Evolutionary conservation across 768 basidiomycete species (phyloP), one percentile per base, ranked within the genome.

Genomic region (Macrolepiota fuliginosa): DNA sequence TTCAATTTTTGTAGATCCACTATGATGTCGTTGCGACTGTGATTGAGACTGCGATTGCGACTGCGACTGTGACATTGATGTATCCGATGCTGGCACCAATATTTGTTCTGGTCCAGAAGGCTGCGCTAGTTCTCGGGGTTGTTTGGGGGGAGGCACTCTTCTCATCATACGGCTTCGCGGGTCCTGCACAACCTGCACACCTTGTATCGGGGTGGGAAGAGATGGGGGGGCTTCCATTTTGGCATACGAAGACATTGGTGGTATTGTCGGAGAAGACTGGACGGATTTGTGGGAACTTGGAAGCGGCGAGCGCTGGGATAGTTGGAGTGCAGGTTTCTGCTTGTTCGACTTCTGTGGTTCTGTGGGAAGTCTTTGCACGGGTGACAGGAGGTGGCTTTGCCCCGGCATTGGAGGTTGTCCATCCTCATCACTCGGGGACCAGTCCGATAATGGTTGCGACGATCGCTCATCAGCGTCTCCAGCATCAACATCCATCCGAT

Each of bases 61-160:
- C 27, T 73, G 73, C 4, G 73, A 70, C 47, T 76, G 76, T 1
- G 75, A 74, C 32, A 65, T 70, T 1, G 83, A 85, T 1, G 79
- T 76, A 64, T 87, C 84, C 10, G 85, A 84, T 66, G 85, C 81
- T 3, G 84, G 83, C 7, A 77, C 85, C 24, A 86, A 69, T n/a
- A 86, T 75, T 17, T 73, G 76, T 32, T 69, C 75, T 4, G 78
- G 73, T 24, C 76, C 79, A 50, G 67, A 66, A 56, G 70, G 64
- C 37, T 69, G 69, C 46, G 66, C 54, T 61, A 69, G 68, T 39
- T 75, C 68, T 52, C 66, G 67, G 24, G 78, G 73, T 61, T 71
- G 74, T 3, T 71, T 69, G 7, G 85, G 81, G 6, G 75, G 77
- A 51, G 80, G 79, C 29, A 86, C 79, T 68, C 78, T 83, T 46